phyloP scores from a whole-genome alignment of 495 filamentous ascomycete species.

The Xylaria nigripes region DNA sequence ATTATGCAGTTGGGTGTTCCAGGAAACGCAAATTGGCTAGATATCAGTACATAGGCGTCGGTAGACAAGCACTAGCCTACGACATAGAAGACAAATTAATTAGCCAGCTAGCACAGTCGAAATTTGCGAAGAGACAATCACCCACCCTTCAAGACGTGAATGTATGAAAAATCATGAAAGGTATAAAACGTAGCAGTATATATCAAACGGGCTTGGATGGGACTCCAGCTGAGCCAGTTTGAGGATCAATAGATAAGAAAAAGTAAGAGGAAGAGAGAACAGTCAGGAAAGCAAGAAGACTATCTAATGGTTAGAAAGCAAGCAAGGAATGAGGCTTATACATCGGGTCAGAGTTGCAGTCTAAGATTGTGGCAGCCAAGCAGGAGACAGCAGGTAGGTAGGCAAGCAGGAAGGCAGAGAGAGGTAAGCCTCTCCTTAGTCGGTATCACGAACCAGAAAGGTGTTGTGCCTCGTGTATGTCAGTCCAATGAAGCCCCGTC shows the following conservation, averaged over 20 bases:
- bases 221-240: too few species aligned
- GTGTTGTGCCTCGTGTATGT: slow-evolving; percentile 3
- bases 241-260: background rate
- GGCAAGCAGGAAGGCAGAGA: background rate
- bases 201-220: background rate
- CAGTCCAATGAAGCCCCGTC: slow-evolving; percentile 4
- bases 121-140: background rate
- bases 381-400: background rate
- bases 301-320: too few species aligned
- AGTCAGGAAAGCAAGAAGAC: background rate
- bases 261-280: background rate
- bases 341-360: too few species aligned
- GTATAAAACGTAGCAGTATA: background rate
- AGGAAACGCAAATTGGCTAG: background rate
- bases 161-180: background rate
- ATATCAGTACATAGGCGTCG: background rate
- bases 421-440: background rate
- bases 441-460: slow-evolving; percentile 3
- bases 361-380: too few species aligned
- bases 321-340: too few species aligned
- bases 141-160: background rate
- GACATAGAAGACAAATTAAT: background rate
- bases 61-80: background rate
- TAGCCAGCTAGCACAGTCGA: background rate
- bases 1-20: background rate